Evolutionary conservation across 148 eudicot species (phyloP).

Genomic region (Rhododendron ferrugineum): DNA sequence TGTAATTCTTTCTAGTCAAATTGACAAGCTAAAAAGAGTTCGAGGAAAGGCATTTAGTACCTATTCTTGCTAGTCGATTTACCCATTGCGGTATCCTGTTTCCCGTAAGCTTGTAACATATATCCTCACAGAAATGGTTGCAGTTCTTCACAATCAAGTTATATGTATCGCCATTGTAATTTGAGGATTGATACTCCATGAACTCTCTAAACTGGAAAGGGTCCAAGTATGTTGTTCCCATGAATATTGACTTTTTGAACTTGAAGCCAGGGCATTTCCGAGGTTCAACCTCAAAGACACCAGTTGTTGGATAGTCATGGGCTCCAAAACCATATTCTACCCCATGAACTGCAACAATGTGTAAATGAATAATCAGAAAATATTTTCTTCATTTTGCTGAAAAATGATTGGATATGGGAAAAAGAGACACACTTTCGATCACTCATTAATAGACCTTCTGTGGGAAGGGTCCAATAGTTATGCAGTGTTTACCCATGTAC

Average conservation of each 20-base stretch:
- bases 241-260: slow-evolving; percentile 70
- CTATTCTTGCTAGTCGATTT: slow-evolving; percentile 85
- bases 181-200: slow-evolving; percentile 54
- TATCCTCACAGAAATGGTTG: slow-evolving; percentile 81
- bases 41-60: slow-evolving; percentile 23
- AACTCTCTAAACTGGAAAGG: slow-evolving; percentile 62
- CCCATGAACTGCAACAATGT: slow-evolving; percentile 56
- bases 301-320: slow-evolving; percentile 72
- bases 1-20: background rate
- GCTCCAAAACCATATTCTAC: slow-evolving; percentile 94
- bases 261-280: slow-evolving; percentile 86
- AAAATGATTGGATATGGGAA: background rate
- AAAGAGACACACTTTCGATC: background rate
- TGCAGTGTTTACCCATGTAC: background rate
- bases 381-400: background rate
- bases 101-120: slow-evolving; percentile 72
- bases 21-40: background rate
- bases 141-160: slow-evolving; percentile 75
- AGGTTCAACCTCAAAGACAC: slow-evolving; percentile 89
- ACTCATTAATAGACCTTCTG: background rate
- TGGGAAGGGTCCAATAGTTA: background rate
- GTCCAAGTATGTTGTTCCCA: slow-evolving; percentile 61
- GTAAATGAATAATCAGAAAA: background rate
- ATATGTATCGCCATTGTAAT: slow-evolving; percentile 67
- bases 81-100: slow-evolving; percentile 81